Evolutionary conservation across 768 basidiomycete genomes (phyloP).

Genomic region (Butyriboletus loyo): DNA sequence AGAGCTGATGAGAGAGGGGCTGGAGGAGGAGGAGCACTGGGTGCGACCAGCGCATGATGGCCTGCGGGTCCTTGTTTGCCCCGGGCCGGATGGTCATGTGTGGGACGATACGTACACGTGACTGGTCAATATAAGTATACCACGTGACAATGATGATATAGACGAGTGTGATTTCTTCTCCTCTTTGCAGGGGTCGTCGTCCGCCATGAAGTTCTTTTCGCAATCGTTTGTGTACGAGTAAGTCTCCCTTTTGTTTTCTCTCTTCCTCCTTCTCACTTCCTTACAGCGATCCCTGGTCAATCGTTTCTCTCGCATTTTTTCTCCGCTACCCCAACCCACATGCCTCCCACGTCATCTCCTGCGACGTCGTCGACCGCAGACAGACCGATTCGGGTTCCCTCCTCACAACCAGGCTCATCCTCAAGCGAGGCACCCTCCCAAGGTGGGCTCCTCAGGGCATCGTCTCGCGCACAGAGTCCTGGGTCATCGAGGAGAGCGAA

Average conservation of each 20-base stretch:
- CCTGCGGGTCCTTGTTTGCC: constrained; percentile 49
- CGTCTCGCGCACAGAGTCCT: constrained; percentile 81
- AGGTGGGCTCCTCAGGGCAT: constrained; percentile 88
- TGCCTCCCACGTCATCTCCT: constrained; percentile 89
- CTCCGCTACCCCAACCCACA: constrained; percentile 95
- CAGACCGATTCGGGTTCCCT: constrained; percentile 73
- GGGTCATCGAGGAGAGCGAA: constrained; percentile 94
- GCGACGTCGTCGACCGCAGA: constrained; percentile 88
- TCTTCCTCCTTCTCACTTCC: neutral
- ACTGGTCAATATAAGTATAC: neutral
- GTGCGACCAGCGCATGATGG: constrained; percentile 77
- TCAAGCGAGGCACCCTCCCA: constrained; percentile 89
- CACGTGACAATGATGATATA: constrained; percentile 8
- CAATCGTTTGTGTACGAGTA: constrained; percentile 58
- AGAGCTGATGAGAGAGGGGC: constrained; percentile 45
- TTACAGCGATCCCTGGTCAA: constrained; percentile 86
- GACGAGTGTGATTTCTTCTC: neutral
- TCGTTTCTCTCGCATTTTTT: constrained; percentile 90
- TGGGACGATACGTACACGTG: constrained; percentile 50
- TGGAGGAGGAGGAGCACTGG: constrained; percentile 48
- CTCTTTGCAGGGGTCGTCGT: constrained; percentile 39
- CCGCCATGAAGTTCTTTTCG: constrained; percentile 50
- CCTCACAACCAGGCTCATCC: constrained; percentile 83
- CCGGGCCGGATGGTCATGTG: constrained; percentile 40
- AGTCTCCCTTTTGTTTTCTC: constrained; percentile 16